A percentile compares a stretch with the other conserved stretches of the same genome.
Conservation (phyloP, 108 stramenopile genomes). For the Hondaea fermentalgiana region DNA sequence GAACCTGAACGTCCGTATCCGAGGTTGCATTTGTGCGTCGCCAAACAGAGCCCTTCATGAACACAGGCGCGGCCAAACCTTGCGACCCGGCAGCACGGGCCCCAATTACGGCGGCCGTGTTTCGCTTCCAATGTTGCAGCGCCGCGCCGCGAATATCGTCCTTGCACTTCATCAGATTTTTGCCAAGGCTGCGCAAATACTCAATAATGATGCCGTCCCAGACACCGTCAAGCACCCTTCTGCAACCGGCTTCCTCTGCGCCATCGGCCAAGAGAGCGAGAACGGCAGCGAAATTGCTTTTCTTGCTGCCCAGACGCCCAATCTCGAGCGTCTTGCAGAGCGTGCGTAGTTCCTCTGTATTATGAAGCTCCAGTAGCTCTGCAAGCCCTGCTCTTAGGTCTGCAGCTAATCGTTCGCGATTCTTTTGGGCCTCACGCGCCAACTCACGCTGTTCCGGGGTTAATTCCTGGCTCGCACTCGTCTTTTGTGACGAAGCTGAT, state of each 20-base stretch:
- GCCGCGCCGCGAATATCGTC: not conserved
- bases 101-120: not conserved
- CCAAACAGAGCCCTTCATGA: not conserved
- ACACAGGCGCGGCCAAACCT: not conserved
- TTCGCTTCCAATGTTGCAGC: not conserved
- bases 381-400: not conserved
- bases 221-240: not conserved
- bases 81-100: not conserved
- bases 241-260: not conserved
- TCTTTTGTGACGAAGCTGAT: no score
- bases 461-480: not conserved
- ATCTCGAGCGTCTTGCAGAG: not conserved
- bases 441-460: not conserved
- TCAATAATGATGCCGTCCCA: constrained; percentile 5
- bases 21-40: not conserved
- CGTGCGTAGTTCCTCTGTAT: not conserved
- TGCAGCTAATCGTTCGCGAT: not conserved
- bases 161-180: not conserved
- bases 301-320: not conserved
- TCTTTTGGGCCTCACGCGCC: not conserved
- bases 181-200: not conserved
- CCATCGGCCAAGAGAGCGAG: not conserved
- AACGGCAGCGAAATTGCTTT: not conserved
- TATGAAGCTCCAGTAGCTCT: not conserved
- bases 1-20: not conserved